A percentile compares a stretch with the other conserved stretches of the same genome.
Conservation (phyloP, 768 basidiomycete species). For the Amyloporia xantha region DNA sequence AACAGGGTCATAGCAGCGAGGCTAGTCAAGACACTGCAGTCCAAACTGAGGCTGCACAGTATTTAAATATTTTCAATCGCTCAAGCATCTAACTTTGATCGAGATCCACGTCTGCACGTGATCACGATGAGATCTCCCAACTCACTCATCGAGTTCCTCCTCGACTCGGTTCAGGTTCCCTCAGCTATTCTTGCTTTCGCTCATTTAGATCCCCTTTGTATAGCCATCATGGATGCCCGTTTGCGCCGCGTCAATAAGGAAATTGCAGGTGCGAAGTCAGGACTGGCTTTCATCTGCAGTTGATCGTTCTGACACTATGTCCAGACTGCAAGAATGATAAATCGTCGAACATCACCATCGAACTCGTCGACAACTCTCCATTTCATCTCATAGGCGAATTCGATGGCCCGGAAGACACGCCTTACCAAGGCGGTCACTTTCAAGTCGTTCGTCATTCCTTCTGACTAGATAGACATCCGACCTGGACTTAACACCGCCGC, state of each 20-base stretch:
- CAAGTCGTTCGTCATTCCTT: slow-evolving; percentile 63
- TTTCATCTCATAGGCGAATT: slow-evolving; percentile 92
- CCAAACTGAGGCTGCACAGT: too few species aligned
- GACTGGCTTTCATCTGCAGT: too few species aligned
- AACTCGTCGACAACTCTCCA: slow-evolving; percentile 82
- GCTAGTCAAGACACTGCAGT: too few species aligned
- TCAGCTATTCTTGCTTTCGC: too few species aligned
- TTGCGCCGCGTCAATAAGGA: slow-evolving; percentile 91
- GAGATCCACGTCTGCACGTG: too few species aligned
- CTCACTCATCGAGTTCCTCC: too few species aligned
- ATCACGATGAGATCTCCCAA: too few species aligned
- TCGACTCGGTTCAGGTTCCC: too few species aligned
- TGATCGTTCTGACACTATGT: neutral
- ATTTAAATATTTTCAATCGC: too few species aligned
- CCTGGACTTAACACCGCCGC: neutral
- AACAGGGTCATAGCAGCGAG: too few species aligned
- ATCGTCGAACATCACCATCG: slow-evolving; percentile 78
- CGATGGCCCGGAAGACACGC: slow-evolving; percentile 86
- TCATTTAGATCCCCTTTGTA: too few species aligned
- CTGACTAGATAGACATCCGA: neutral
- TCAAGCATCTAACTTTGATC: too few species aligned
- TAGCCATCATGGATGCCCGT: slow-evolving; percentile 67
- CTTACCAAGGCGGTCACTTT: slow-evolving; percentile 87
- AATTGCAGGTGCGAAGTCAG: slow-evolving; percentile 67
- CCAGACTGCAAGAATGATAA: slow-evolving; percentile 94